Conservation (phyloP, 2,329 filamentous ascomycete genomes). For the Pseudocercospora pini-densiflorae region DNA sequence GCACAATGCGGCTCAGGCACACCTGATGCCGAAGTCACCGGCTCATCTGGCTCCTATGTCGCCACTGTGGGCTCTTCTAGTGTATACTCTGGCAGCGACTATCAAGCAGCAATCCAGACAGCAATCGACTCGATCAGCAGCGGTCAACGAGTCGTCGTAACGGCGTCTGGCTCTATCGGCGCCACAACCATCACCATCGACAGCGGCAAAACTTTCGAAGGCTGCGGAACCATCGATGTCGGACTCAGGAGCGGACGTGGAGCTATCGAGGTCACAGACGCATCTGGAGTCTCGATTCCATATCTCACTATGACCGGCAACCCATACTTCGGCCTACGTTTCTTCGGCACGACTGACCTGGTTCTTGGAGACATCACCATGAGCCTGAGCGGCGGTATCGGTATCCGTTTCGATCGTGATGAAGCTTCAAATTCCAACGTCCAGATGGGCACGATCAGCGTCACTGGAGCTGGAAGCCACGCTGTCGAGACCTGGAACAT, state of each 20-base stretch:
- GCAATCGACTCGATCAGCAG: conserved; percentile 57
- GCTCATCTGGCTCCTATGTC: conserved; percentile 52
- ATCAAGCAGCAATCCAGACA: conserved; percentile 59
- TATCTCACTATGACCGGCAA: conserved; percentile 63
- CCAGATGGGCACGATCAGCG: conserved; percentile 56
- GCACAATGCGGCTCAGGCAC: conserved; percentile 54
- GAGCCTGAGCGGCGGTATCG: conserved; percentile 59
- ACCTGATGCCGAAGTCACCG: conserved; percentile 54
- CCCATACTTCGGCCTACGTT: conserved; percentile 62
- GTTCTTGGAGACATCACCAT: conserved; percentile 58
- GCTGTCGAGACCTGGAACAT: conserved; percentile 66
- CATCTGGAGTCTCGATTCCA: conserved; percentile 57
- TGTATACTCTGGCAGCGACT: conserved; percentile 60
- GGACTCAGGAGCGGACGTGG: conserved; percentile 51
- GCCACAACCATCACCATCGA: conserved; percentile 56
- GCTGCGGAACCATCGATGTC: conserved; percentile 61
- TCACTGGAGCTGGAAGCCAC: conserved; percentile 60
- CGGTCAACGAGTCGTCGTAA: conserved; percentile 59
- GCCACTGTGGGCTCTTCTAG: conserved; percentile 50
- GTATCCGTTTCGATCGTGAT: conserved; percentile 64
- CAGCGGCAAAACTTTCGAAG: conserved; percentile 62
- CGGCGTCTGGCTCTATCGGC: conserved; percentile 61
- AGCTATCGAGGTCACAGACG: conserved; percentile 59
- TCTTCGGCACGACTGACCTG: conserved; percentile 57
- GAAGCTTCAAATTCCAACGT: conserved; percentile 58